Percentiles rank a stretch among this genome's conserved stretches.
Evolutionary conservation across 768 basidiomycete species (phyloP).

Genomic region (Pleurotus citrinopileatus): DNA sequence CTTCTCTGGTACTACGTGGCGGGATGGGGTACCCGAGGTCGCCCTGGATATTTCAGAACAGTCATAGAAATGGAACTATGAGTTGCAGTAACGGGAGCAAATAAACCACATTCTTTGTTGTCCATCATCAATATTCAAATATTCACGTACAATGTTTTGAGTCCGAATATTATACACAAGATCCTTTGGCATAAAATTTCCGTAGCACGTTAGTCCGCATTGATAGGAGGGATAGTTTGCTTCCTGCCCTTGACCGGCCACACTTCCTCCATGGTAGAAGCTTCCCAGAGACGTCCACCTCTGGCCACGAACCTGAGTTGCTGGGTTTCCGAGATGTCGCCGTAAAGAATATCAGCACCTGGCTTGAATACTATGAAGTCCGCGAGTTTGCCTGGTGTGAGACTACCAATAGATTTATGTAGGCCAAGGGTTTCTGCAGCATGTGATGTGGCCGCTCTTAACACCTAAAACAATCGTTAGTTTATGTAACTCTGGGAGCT

Average conservation of each 20-base stretch:
- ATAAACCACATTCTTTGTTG: no score
- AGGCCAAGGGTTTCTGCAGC: slow-evolving; percentile 68
- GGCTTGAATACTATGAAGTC: slow-evolving; percentile 68
- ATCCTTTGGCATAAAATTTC: no score
- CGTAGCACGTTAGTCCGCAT: slow-evolving; percentile 47
- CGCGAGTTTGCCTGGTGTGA: slow-evolving; percentile 65
- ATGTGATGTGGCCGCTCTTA: slow-evolving; percentile 65
- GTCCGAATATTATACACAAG: no score
- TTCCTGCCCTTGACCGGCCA: slow-evolving; percentile 67
- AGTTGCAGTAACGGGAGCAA: no score
- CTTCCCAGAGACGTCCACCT: slow-evolving; percentile 72
- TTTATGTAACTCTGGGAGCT: background rate
- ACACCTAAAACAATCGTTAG: slow-evolving; percentile 36
- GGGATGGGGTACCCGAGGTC: slow-evolving; percentile 47
- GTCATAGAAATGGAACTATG: slow-evolving; percentile 74
- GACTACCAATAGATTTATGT: slow-evolving; percentile 56
- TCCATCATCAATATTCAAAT: no score
- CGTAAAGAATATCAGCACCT: slow-evolving; percentile 54
- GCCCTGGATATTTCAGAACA: slow-evolving; percentile 25
- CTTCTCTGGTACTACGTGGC: slow-evolving; percentile 51
- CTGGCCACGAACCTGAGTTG: slow-evolving; percentile 56
- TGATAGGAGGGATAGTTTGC: slow-evolving; percentile 56
- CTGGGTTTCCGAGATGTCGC: slow-evolving; percentile 45
- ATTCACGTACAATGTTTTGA: no score
- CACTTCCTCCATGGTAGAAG: slow-evolving; percentile 61